A percentile compares a stretch with the other conserved stretches of the same genome.
These are phyloP conservation scores for Chlorella sp. DNA, from an alignment of 139 green algal genomes.

Conservation along the genomic window DNA sequence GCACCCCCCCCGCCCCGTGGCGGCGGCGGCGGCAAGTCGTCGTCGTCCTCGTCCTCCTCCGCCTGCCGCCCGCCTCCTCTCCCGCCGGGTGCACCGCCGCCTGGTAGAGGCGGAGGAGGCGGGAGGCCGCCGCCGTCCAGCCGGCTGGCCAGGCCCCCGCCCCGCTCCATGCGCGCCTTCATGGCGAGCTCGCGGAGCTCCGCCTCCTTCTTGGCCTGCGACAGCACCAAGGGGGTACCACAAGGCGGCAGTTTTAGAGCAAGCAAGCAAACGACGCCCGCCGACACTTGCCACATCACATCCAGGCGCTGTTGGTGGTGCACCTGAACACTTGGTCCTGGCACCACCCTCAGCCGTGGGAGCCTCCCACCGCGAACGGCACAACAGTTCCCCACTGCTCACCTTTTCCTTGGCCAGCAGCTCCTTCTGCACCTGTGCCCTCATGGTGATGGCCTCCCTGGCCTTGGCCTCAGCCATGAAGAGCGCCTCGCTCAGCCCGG, in stretches of 20 bases:
- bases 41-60: slow-evolving; percentile 2
- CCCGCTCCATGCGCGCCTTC: slow-evolving; percentile 80
- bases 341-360: too few species aligned
- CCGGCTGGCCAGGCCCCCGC: slow-evolving; percentile 6
- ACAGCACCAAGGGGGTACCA: too few species aligned
- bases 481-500: slow-evolving; percentile 72
- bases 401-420: slow-evolving; percentile 55
- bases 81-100: neutral
- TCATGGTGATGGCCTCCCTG: slow-evolving; percentile 78
- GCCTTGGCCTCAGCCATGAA: slow-evolving; percentile 94
- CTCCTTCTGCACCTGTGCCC: slow-evolving; percentile 83
- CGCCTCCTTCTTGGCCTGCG: slow-evolving; percentile 89
- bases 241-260: too few species aligned
- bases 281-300: too few species aligned
- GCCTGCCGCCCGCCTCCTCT: neutral
- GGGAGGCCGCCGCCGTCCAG: slow-evolving; percentile 11
- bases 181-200: slow-evolving; percentile 90
- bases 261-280: too few species aligned
- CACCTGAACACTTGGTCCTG: too few species aligned
- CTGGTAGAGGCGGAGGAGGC: neutral
- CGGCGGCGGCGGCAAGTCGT: slow-evolving; percentile 13
- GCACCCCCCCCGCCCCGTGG: neutral
- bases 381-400: neutral
- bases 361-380: neutral
- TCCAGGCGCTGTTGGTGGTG: too few species aligned